Evolutionary conservation across 2,329 filamentous ascomycete species (phyloP).

Genomic region (Aspergillus terreus): DNA sequence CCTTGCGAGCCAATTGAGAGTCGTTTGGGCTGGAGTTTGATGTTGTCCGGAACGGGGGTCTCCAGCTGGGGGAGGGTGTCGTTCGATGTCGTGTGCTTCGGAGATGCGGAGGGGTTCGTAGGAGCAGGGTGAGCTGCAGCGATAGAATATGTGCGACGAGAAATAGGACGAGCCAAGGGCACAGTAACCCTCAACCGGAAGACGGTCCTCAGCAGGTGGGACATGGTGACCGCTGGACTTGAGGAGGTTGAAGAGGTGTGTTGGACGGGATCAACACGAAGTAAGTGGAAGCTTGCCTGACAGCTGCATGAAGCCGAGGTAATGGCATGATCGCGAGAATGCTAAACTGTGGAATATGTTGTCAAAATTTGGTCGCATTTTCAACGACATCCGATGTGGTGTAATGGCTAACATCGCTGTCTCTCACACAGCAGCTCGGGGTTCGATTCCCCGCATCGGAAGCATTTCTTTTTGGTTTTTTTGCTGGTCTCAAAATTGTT

Average conservation of each 20-base stretch:
- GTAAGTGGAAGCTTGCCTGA: neutral
- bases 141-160: conserved; percentile 7
- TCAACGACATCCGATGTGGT: conserved; percentile 12
- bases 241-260: neutral
- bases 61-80: neutral
- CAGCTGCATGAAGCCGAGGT: too few relatives aligned
- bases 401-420: conserved; percentile 17
- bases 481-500: neutral
- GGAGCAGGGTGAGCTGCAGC: neutral
- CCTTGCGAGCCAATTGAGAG: neutral
- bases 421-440: conserved; percentile 17
- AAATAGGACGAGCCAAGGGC: conserved; percentile 3
- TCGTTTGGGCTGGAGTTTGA: neutral
- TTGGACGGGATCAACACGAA: neutral
- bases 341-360: neutral
- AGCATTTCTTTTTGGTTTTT: neutral
- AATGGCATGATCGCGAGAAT: too few relatives aligned
- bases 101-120: neutral
- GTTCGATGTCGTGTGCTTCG: neutral
- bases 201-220: conserved; percentile 8
- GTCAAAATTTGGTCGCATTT: neutral
- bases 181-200: conserved; percentile 7
- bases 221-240: conserved; percentile 6
- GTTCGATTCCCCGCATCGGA: conserved; percentile 18
- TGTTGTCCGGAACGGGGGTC: neutral